Evolutionary conservation across 2,329 filamentous ascomycete genomes (phyloP), one percentile per base, ranked within the genome.

Genomic region (Aspergillus tanneri): DNA sequence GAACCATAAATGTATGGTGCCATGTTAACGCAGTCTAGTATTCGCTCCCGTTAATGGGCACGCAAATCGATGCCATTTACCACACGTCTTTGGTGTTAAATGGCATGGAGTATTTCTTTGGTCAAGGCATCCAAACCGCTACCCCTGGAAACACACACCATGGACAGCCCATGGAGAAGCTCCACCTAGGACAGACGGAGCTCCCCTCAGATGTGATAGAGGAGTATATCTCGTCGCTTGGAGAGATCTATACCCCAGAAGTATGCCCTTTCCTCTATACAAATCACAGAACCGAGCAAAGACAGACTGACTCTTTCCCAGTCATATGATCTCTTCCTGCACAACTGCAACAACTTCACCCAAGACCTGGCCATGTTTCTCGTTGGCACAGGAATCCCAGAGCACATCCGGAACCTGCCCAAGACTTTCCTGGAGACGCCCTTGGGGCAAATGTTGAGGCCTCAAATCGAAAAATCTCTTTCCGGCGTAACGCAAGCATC

Each of bases 321-420:
- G 82, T 87, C 88, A 1, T 97, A 97, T 63, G 90, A 96, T 64
- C 74, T 96, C 4, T 96, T 88, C 74, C 60, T 81, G 22, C 90
- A 96, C 70, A 99, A 99, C 66, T 97, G 92, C 75, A 99, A 97
- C 73, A 96, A 96, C 69, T 99, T 97, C 70, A 89, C 88, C 3
- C 92, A 97, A 63, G 90, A 96, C 52, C 85, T 97, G 57, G 77
- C 89, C 54, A 93, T 88, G 69, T 97, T 97, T 55, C 76, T 97
- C 0, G 76, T 96, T 1, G 92, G 93, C 18, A 87, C 85, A 58
- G 88, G 89, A 2, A 97, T 97, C 50, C 93, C 93, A 0, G 80
- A 85, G 1, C 85, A 95, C 60, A 97, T 99, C 56, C 81, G 83
- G 23, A 89, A 86, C 57, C 84, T 97, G 65, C 92, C 92, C 0